These are phyloP conservation scores for Hypericum perforatum DNA, from an alignment of 345 rosid genomes.

Conservation along the genomic window DNA sequence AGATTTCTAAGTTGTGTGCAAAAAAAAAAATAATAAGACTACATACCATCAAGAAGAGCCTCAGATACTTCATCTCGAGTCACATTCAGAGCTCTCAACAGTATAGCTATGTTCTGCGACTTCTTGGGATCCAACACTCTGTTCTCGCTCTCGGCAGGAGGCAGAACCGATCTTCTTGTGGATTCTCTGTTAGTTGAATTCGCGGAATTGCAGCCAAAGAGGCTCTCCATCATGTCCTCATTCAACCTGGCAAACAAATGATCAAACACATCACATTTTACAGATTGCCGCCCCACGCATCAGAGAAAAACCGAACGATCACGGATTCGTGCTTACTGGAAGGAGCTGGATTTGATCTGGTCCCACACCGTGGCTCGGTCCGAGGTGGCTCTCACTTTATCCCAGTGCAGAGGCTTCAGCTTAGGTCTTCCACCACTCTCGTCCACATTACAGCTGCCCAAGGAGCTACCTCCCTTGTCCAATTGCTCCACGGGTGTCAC, in stretches of 20 bases:
- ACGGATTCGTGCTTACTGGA: constrained; percentile 56
- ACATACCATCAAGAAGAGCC: constrained; percentile 89
- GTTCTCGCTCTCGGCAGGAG: constrained; percentile 62
- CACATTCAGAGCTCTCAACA: constrained; percentile 84
- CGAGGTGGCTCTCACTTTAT: constrained; percentile 93
- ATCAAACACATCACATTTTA: constrained; percentile 4
- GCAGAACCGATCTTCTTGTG: constrained; percentile 53
- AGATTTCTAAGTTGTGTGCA: not conserved
- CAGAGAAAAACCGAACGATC: not conserved
- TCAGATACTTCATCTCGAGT: constrained; percentile 89
- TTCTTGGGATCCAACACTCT: constrained; percentile 95
- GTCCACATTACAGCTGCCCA: constrained; percentile 51
- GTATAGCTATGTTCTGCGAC: constrained; percentile 93
- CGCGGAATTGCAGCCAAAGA: constrained; percentile 74
- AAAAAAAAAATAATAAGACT: constrained; percentile 11
- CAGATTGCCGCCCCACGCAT: not conserved
- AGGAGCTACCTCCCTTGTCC: constrained; percentile 24
- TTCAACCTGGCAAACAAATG: constrained; percentile 47
- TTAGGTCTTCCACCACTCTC: constrained; percentile 64
- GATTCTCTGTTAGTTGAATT: constrained; percentile 57
- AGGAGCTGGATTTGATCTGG: constrained; percentile 89
- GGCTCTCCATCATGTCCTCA: constrained; percentile 95
- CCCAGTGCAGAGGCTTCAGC: constrained; percentile 95
- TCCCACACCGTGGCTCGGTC: constrained; percentile 99
- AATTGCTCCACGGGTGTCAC: constrained; percentile 29